A percentile compares a stretch with the other conserved stretches of the same genome.
phyloP scores from a whole-genome alignment of 768 basidiomycete genomes.

The Auriscalpium orientale region DNA sequence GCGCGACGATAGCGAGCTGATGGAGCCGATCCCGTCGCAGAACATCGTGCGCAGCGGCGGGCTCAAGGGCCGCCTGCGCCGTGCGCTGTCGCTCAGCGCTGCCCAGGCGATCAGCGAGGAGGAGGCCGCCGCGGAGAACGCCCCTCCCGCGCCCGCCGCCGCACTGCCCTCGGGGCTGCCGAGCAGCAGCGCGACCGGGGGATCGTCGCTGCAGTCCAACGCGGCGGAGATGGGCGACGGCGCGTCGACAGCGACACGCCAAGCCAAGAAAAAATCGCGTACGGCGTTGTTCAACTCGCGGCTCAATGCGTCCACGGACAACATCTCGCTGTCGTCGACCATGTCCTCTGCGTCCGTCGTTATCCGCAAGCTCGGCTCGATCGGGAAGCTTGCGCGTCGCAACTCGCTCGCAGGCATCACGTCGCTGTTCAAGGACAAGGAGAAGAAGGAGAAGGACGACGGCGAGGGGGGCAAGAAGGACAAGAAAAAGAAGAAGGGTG shows the following conservation, averaged over 20 bases:
- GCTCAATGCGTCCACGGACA: constrained; percentile 84
- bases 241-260: constrained; percentile 25
- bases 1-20: constrained; percentile 65
- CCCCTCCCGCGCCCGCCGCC: background rate
- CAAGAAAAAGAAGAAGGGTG: constrained; percentile 42
- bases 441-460: constrained; percentile 41
- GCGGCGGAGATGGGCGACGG: constrained; percentile 21
- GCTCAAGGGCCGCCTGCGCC: constrained; percentile 68
- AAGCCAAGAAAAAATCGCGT: constrained; percentile 61
- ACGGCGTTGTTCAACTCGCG: constrained; percentile 78
- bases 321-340: constrained; percentile 91
- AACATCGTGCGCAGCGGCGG: constrained; percentile 53
- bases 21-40: constrained; percentile 24
- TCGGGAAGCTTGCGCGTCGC: constrained; percentile 82
- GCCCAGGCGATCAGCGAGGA: constrained; percentile 50
- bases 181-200: background rate
- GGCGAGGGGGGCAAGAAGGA: constrained; percentile 34
- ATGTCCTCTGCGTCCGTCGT: constrained; percentile 94
- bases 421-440: constrained; percentile 87
- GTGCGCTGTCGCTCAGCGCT: constrained; percentile 64
- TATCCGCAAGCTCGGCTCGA: constrained; percentile 89
- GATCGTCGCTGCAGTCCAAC: constrained; percentile 15
- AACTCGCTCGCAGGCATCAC: constrained; percentile 90
- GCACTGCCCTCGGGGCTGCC: background rate
- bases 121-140: constrained; percentile 29